Evolutionary conservation across 306 rosid genomes (phyloP).

Genomic region (Quillaja saponaria): DNA sequence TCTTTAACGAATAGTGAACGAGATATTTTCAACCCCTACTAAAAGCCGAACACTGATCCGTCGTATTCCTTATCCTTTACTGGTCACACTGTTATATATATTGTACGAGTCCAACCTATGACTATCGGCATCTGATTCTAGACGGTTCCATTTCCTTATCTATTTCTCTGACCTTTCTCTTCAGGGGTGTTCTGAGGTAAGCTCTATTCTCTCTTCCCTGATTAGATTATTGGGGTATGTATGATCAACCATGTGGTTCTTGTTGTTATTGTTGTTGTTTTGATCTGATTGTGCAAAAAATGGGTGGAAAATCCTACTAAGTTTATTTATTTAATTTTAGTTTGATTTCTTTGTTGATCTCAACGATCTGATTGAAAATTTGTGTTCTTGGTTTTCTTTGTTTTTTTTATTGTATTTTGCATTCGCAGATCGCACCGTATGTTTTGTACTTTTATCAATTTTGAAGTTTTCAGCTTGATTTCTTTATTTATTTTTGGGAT

Average conservation of each 20-base stretch:
- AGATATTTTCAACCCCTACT: too few relatives aligned
- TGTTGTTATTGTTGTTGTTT: background rate
- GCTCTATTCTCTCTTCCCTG: background rate
- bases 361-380: background rate
- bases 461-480: background rate
- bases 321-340: background rate
- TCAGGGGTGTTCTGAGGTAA: slow-evolving; percentile 55
- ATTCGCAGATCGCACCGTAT: background rate
- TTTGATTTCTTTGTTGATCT: background rate
- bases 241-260: background rate
- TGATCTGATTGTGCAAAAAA: background rate
- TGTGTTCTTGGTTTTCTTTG: background rate
- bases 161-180: background rate
- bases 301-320: too few relatives aligned
- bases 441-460: background rate
- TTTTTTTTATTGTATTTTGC: background rate
- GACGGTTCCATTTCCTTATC: too few relatives aligned
- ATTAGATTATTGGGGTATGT: background rate
- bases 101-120: too few relatives aligned
- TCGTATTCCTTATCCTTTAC: too few relatives aligned
- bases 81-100: too few relatives aligned
- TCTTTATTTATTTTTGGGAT: too few relatives aligned
- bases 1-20: too few relatives aligned
- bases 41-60: too few relatives aligned
- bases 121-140: too few relatives aligned